phyloP scores from a whole-genome alignment of 805 yeast species.

The Candida silvicultrix region DNA sequence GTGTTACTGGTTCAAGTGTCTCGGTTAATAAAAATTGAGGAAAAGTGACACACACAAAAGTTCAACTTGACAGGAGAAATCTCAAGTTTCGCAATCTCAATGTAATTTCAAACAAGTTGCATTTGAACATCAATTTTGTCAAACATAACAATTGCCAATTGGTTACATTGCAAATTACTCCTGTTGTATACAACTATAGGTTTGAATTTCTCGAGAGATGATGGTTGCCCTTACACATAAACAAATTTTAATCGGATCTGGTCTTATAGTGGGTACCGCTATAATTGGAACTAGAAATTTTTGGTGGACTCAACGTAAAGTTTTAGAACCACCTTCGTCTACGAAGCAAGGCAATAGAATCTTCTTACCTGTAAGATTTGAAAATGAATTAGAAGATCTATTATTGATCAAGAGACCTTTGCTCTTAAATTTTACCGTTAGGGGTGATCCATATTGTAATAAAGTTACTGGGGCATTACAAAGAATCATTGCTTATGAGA shows the following conservation, averaged over 20 bases:
- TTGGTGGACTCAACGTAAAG: slow-evolving; percentile 29
- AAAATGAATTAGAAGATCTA: slow-evolving; percentile 52
- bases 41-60: too few species aligned
- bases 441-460: slow-evolving; percentile 59
- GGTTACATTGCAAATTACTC: too few species aligned
- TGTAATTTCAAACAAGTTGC: too few species aligned
- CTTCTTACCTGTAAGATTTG: slow-evolving; percentile 48
- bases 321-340: slow-evolving; percentile 31
- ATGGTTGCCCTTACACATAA: slow-evolving; percentile 15
- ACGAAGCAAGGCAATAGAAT: slow-evolving; percentile 33
- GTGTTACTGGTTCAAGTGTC: too few species aligned
- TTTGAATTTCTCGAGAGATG: too few species aligned
- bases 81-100: too few species aligned
- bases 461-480: slow-evolving; percentile 58
- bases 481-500: slow-evolving; percentile 39
- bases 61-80: too few species aligned
- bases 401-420: slow-evolving; percentile 51
- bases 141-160: too few species aligned
- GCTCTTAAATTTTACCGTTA: slow-evolving; percentile 62
- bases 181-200: too few species aligned
- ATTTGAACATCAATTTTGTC: too few species aligned
- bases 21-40: too few species aligned
- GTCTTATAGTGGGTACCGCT: slow-evolving; percentile 15
- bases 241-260: slow-evolving; percentile 21
- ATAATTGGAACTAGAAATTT: slow-evolving; percentile 16